These are phyloP conservation scores for Penicillium waksmanii DNA, from an alignment of 495 filamentous ascomycete species.

Conservation along the genomic window DNA sequence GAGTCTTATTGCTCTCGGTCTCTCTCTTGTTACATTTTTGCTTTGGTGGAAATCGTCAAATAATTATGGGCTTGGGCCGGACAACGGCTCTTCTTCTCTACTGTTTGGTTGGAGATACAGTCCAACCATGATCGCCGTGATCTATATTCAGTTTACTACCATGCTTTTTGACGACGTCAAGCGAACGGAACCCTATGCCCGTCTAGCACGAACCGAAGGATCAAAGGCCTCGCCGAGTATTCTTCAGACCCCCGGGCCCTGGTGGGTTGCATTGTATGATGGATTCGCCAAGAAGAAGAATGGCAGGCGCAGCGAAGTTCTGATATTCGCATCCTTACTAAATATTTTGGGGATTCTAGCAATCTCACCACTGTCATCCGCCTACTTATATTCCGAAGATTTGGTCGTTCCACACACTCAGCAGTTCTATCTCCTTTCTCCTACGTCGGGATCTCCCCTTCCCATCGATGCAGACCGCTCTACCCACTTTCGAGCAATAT, in stretches of 20 bases:
- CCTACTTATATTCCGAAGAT: slow-evolving; percentile 30
- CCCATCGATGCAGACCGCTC: slow-evolving; percentile 22
- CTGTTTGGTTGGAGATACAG: slow-evolving; percentile 37
- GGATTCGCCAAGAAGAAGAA: slow-evolving; percentile 28
- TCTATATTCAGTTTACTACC: slow-evolving; percentile 32
- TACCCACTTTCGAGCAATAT: slow-evolving; percentile 37
- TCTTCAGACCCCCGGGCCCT: slow-evolving; percentile 24
- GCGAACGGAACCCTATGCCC: slow-evolving; percentile 39
- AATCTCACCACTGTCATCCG: too few species aligned
- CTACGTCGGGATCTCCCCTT: slow-evolving; percentile 14
- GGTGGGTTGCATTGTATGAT: slow-evolving; percentile 30
- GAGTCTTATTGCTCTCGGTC: not conserved
- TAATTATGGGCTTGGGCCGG: slow-evolving; percentile 30
- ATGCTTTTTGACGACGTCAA: slow-evolving; percentile 33
- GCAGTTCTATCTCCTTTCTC: slow-evolving; percentile 26
- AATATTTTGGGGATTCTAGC: slow-evolving; percentile 37
- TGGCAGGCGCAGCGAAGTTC: slow-evolving; percentile 23
- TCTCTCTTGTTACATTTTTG: slow-evolving; percentile 15
- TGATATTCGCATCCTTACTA: slow-evolving; percentile 29
- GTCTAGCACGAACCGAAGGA: slow-evolving; percentile 29
- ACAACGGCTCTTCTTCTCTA: slow-evolving; percentile 29
- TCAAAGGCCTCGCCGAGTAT: slow-evolving; percentile 27
- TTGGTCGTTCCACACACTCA: slow-evolving; percentile 21
- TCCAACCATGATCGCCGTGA: slow-evolving; percentile 35
- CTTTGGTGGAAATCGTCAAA: slow-evolving; percentile 19